Conservation (phyloP, 768 basidiomycete species). For the Dendrothele bispora region DNA sequence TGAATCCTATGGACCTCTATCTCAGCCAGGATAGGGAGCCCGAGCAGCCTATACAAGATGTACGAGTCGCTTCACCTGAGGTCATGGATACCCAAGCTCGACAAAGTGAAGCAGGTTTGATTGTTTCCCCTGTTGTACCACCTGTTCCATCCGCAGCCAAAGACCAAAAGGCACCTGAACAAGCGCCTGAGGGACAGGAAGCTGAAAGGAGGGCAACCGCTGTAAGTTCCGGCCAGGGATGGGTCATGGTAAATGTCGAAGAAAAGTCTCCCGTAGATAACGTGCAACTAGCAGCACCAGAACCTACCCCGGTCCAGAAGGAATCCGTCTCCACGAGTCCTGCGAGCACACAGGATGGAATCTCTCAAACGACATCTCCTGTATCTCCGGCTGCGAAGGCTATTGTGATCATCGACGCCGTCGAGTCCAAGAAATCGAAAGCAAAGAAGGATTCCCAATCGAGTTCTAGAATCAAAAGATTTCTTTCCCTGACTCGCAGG, state of each 20-base stretch:
- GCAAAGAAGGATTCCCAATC: slow-evolving; percentile 16
- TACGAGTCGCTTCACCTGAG: slow-evolving; percentile 56
- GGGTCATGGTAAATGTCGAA: slow-evolving; percentile 68
- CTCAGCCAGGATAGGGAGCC: slow-evolving; percentile 25
- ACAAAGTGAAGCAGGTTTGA: slow-evolving; percentile 65
- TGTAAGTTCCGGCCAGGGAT: slow-evolving; percentile 50
- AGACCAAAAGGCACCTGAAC: too few species aligned
- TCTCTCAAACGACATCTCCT: slow-evolving; percentile 17
- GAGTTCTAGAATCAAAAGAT: slow-evolving; percentile 19
- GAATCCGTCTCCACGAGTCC: neutral
- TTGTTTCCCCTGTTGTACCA: neutral
- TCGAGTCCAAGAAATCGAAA: slow-evolving; percentile 46
- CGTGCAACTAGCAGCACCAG: neutral
- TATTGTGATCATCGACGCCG: slow-evolving; percentile 59
- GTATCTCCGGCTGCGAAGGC: slow-evolving; percentile 58
- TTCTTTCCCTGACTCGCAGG: slow-evolving; percentile 19
- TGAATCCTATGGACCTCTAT: slow-evolving; percentile 14
- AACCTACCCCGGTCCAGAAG: slow-evolving; percentile 7
- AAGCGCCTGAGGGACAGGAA: too few species aligned
- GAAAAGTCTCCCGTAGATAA: slow-evolving; percentile 20
- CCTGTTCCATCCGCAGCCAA: too few species aligned
- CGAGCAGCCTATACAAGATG: slow-evolving; percentile 46
- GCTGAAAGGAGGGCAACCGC: slow-evolving; percentile 24
- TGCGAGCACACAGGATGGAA: too few species aligned
- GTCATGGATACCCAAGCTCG: slow-evolving; percentile 43